A percentile compares a stretch with the other conserved stretches of the same genome.
phyloP scores from a whole-genome alignment of 306 rosid genomes.

The Cicer yamashitae region DNA sequence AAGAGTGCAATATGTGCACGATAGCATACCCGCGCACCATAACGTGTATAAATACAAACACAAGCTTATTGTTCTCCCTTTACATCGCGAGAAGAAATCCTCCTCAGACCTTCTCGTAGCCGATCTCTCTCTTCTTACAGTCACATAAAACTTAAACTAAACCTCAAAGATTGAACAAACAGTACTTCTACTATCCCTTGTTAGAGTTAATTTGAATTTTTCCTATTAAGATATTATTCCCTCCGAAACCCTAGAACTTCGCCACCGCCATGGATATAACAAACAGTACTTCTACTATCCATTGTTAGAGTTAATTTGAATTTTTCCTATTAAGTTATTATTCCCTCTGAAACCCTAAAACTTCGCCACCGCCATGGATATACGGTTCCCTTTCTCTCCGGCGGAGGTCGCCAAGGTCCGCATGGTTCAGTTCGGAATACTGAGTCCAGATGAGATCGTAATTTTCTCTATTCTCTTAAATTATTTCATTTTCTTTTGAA shows the following conservation, averaged over 20 bases:
- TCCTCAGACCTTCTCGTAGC: conserved; percentile 29
- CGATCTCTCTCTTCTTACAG: conserved; percentile 44
- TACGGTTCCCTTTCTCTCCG: conserved; percentile 93
- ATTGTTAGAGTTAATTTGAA: conserved; percentile 24
- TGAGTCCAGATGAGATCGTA: conserved; percentile 96
- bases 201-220: conserved; percentile 38
- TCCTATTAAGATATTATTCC: neutral
- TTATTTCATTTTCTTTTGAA: conserved; percentile 1
- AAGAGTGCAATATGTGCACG: neutral
- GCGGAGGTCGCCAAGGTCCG: conserved; percentile 97
- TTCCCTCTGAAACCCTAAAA: conserved; percentile 45
- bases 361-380: conserved; percentile 76
- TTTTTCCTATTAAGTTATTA: neutral
- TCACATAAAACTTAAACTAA: neutral
- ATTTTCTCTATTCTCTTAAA: conserved; percentile 20
- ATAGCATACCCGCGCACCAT: conserved; percentile 48
- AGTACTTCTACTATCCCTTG: neutral
- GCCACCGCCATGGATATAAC: conserved; percentile 78
- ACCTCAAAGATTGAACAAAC: neutral
- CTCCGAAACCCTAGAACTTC: conserved; percentile 45
- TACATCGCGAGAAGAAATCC: conserved; percentile 46
- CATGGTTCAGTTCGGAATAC: conserved; percentile 91
- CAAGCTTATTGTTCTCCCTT: fast-evolving
- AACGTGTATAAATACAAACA: conserved; percentile 67
- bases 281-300: neutral